phyloP scores from a whole-genome alignment of 768 basidiomycete species.

The Tulasnella sp. region DNA sequence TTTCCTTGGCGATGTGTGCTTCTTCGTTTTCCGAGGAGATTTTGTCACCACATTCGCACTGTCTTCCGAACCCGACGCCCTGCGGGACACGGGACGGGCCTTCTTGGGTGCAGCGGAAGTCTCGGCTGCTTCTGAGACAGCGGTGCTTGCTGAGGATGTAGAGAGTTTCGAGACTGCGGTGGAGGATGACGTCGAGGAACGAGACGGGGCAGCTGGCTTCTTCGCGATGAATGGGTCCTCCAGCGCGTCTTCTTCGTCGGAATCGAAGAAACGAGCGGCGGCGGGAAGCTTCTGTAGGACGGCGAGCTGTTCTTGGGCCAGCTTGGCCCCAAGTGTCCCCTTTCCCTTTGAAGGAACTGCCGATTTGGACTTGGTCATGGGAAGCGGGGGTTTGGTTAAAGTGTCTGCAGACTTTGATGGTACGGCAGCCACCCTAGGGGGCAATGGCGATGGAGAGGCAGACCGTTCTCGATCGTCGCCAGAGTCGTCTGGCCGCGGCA shows the following conservation, averaged over 20 bases:
- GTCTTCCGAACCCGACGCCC: not conserved
- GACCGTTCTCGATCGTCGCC: conserved; percentile 8
- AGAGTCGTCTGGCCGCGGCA: not conserved
- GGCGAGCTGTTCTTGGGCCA: not conserved
- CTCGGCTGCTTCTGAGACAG: not conserved
- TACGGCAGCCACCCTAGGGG: not conserved
- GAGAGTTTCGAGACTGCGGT: not conserved
- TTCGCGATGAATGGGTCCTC: not conserved
- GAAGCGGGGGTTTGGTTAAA: not conserved
- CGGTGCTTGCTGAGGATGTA: not conserved
- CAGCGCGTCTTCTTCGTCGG: not conserved
- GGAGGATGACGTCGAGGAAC: not conserved
- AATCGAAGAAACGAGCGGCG: conserved; percentile 19
- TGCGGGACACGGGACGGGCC: not conserved
- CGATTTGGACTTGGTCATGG: not conserved
- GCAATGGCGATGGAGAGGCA: not conserved
- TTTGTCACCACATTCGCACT: not conserved
- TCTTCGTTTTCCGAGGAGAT: conserved; percentile 13
- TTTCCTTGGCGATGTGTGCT: conserved; percentile 23
- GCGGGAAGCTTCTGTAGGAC: conserved; percentile 9
- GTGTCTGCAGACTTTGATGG: not conserved
- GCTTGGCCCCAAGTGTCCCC: not conserved
- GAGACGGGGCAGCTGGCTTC: not conserved
- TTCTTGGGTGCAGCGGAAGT: not conserved
- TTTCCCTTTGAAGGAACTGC: not conserved